Evolutionary conservation across 2,329 filamentous ascomycete species (phyloP), one percentile per base, ranked within the genome.

Genomic region (Calonectria pauciramosa): DNA sequence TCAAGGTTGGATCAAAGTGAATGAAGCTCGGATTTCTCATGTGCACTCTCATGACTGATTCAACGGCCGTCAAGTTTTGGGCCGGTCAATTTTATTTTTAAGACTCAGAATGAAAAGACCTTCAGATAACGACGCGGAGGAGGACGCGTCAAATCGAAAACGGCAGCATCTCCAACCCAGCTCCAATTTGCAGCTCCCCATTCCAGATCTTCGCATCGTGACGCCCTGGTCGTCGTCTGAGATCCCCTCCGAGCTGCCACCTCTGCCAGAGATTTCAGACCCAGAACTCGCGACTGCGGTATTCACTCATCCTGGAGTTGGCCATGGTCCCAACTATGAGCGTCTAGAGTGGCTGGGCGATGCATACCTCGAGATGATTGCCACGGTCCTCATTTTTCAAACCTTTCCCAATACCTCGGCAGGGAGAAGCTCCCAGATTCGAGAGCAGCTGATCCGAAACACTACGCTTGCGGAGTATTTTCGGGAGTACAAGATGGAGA

Each of bases 271-370:
- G 13, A 90, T 95, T 66, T 80, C 88, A 8, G 90, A 95, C 76
- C 85, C 88, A 0, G 84, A 86, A 28, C 87, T 96, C 23, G 91
- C 93, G 79, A 86, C 85, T 32, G 90, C 92, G 20, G 91, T 92
- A 14, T 93, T 96, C 80, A 95, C 90, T 1, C 95, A 96, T 79
- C 86, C 89, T 1, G 92, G 91, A 1, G 82, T 87, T 69, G 80
- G 80, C 4, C 34, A 70, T 4, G 75, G 72, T 1, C 79, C 81
- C 32, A 85, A 84, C 80, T 98, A 98, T 84, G 96, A 98, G 81
- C 91, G 92, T 23, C 91, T 98, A 9, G 96, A 99, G 84, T 96
- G 96, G 86, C 89, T 98, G 10, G 96, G 96, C 9, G 96, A 99
- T 83, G 94, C 95, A 26, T 96, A 96, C 80, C 88, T 98, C 67